Evolutionary conservation across 1,284 basidiomycete genomes (phyloP).

Genomic region (Xerocomus subilludens): DNA sequence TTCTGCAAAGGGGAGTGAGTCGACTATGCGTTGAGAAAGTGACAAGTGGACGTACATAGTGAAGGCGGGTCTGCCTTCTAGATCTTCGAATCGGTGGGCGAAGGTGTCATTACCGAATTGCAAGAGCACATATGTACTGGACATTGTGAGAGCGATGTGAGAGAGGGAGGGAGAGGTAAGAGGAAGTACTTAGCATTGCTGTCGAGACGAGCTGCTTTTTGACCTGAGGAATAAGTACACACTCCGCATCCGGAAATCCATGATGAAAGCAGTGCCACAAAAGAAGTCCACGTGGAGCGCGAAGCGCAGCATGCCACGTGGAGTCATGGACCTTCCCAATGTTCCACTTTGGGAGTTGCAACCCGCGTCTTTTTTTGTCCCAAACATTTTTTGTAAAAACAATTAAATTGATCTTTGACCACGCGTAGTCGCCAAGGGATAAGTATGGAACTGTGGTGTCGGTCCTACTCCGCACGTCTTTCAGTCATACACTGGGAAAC

Average conservation of each 20-base stretch:
- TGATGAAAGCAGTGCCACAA: constrained; percentile 50
- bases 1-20: constrained; percentile 27
- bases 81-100: constrained; percentile 69
- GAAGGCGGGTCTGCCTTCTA: constrained; percentile 71
- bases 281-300: constrained; percentile 48
- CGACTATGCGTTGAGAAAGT: constrained; percentile 28
- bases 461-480: constrained; percentile 1
- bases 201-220: constrained; percentile 46
- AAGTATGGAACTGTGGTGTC: too few relatives aligned
- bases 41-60: constrained; percentile 63
- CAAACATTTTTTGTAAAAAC: constrained; percentile 32
- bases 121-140: constrained; percentile 62
- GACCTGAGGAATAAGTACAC: constrained; percentile 51
- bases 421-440: constrained; percentile 11
- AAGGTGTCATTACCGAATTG: constrained; percentile 74
- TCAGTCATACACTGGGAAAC: constrained; percentile 62
- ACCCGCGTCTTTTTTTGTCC: not conserved
- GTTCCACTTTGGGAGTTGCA: constrained; percentile 32
- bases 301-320: constrained; percentile 43
- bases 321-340: constrained; percentile 16
- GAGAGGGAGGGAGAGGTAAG: constrained; percentile 38
- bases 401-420: not conserved
- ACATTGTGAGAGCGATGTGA: constrained; percentile 51
- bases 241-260: constrained; percentile 50
- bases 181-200: constrained; percentile 25